phyloP scores from a whole-genome alignment of 2,329 filamentous ascomycete species.

The Magnaporthiopsis poae region DNA sequence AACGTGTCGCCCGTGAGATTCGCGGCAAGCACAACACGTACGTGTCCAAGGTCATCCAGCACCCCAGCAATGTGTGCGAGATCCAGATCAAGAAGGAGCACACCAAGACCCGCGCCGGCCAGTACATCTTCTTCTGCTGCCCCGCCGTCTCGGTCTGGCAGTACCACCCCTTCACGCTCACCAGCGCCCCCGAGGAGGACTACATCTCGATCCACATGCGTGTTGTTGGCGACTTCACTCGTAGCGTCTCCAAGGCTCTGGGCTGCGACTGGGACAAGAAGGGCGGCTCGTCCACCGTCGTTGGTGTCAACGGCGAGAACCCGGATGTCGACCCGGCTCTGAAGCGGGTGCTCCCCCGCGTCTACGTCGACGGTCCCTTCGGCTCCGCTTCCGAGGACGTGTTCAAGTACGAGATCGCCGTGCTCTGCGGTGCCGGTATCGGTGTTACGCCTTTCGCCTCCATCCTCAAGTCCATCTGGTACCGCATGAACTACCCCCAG shows the following conservation, averaged over 20 bases:
- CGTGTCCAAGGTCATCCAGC: conserved; percentile 81
- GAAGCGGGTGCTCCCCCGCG: conserved; percentile 62
- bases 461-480: conserved; percentile 86
- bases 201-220: conserved; percentile 82
- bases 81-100: conserved; percentile 88
- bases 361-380: conserved; percentile 78
- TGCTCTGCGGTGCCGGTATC: conserved; percentile 74
- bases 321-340: conserved; percentile 59
- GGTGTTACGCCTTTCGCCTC: conserved; percentile 80
- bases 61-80: conserved; percentile 79
- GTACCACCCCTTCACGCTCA: conserved; percentile 76
- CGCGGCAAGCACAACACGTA: conserved; percentile 75
- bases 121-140: conserved; percentile 85
- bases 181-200: conserved; percentile 78
- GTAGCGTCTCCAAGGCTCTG: conserved; percentile 55
- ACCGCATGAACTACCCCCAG: conserved; percentile 80
- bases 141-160: conserved; percentile 80
- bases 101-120: conserved; percentile 69
- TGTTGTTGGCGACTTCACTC: conserved; percentile 74
- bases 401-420: conserved; percentile 74
- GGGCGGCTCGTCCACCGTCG: conserved; percentile 51
- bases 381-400: conserved; percentile 80
- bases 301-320: conserved; percentile 54
- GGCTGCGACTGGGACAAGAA: conserved; percentile 65
- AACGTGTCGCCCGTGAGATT: conserved; percentile 67